Base-by-base conservation (phyloP, 805 yeast genomes). In the Kodamaea leandrae region DNA sequence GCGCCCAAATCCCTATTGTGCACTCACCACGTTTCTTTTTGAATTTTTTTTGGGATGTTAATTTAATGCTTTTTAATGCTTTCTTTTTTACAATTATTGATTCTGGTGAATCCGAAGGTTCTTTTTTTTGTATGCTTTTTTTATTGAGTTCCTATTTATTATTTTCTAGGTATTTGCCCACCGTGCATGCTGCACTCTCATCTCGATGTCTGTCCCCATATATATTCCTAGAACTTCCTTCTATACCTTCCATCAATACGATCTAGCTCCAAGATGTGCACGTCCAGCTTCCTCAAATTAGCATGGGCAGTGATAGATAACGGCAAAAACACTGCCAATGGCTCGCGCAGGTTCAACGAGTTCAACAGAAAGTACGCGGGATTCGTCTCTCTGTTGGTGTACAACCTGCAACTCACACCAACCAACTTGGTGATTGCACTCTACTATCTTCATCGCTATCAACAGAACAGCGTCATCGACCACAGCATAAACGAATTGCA, bases 391-490 rank as follows among this genome's bases (percentile, higher is more conserved):
- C 44, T 43, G 25, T 37, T 54, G 21, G 45, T 56, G 3, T 36
- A 43, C 34, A 47, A 53, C 32, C 54, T 60, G 24, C 63, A 58
- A 37, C 45, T 60, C 27, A 36, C 54, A 6, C 27, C 45, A 4
- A 46, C 52, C 28, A 60, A 58, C 42, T 47, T 60, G 33, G 33
- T 55, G 13, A 54, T 60, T 13, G 51, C 60, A 37, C 50, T 56
- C 37, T 50, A 58, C 43, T 60, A 54, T 43, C 43, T 58, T 28
- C 46, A 56, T 50, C 51, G 47, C 37, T 58, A 60, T 37, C 42
- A 45, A 19, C 43, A 39, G 30, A 39, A 44, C 26, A 44, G 37
- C 32, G 37, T 48, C 7, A 33, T 48, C 14, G 19, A 29, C 33
- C 25, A 25, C 32, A 30, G 21, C 33, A 17, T 30, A 8, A 30